These are phyloP conservation scores for Talinum fruticosum DNA, from an alignment of 148 eudicot species.

Conservation along the genomic window DNA sequence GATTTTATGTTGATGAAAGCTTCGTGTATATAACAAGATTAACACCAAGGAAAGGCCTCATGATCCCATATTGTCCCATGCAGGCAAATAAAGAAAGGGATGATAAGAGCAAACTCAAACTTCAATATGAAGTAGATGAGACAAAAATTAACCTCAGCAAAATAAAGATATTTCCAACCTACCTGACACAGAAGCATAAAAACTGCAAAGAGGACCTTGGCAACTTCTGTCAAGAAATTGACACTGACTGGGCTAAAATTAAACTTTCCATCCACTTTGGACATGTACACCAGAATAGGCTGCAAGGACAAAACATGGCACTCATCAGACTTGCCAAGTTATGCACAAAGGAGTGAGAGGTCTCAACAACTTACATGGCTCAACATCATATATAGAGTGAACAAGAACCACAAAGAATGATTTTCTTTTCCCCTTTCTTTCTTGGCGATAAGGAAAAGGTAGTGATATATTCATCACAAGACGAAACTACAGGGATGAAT, in stretches of 20 bases:
- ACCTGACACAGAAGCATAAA: constrained; percentile 77
- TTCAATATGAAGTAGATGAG: neutral
- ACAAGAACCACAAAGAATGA: neutral
- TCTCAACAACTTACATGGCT: neutral
- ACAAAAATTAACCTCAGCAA: neutral
- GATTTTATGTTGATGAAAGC: neutral
- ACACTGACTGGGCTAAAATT: constrained; percentile 79
- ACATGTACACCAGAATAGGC: constrained; percentile 84
- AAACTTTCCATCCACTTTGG: constrained; percentile 82
- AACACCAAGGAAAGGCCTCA: neutral
- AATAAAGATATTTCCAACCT: constrained; percentile 9
- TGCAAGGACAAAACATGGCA: constrained; percentile 23
- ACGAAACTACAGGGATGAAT: too few relatives aligned
- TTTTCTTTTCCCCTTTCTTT: too few relatives aligned
- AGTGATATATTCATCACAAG: too few relatives aligned
- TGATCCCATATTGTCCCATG: neutral
- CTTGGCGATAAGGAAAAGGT: too few relatives aligned
- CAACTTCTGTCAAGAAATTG: constrained; percentile 68
- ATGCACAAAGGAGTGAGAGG: neutral
- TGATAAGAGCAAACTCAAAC: neutral
- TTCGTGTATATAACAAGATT: neutral
- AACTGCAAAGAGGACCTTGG: constrained; percentile 70
- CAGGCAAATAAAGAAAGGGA: neutral
- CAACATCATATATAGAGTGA: neutral
- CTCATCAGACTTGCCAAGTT: constrained; percentile 1